These are phyloP conservation scores for Podila minutissima DNA, from an alignment of 192 early-diverging fungal genomes.

Conservation along the genomic window DNA sequence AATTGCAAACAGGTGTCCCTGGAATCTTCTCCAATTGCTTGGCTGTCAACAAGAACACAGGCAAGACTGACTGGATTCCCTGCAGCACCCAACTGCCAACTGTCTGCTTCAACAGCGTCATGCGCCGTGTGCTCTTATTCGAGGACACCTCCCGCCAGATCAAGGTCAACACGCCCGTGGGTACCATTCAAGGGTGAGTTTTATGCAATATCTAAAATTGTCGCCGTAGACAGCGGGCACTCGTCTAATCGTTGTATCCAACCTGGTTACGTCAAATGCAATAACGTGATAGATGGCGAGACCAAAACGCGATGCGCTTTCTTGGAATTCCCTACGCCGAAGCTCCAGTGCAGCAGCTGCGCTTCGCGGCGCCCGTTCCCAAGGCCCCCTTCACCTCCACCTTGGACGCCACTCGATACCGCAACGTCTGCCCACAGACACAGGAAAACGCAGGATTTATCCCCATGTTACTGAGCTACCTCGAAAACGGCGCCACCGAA, in stretches of 20 bases:
- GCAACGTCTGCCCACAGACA: conserved; percentile 37
- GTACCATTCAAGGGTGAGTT: conserved; percentile 17
- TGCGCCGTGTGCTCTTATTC: conserved; percentile 34
- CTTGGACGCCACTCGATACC: conserved; percentile 37
- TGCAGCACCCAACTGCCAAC: conserved; percentile 27
- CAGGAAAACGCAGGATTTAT: conserved; percentile 34
- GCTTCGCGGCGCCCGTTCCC: conserved; percentile 58
- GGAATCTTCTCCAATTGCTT: conserved; percentile 30
- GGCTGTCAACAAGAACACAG: conserved; percentile 39
- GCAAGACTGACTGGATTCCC: conserved; percentile 38
- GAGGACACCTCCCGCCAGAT: conserved; percentile 47
- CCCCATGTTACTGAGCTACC: conserved; percentile 14
- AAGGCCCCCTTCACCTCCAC: conserved; percentile 21
- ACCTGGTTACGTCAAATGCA: no score
- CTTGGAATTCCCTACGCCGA: conserved; percentile 63
- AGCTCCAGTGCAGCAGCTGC: conserved; percentile 49
- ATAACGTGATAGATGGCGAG: conserved; percentile 6
- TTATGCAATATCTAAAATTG: no score
- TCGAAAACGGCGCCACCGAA: conserved; percentile 37
- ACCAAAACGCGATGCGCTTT: conserved; percentile 42
- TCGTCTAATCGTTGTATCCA: no score
- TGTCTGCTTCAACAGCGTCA: conserved; percentile 32
- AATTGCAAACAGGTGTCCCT: conserved; percentile 7
- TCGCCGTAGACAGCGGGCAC: no score
- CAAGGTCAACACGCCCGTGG: conserved; percentile 42